A percentile compares a stretch with the other conserved stretches of the same genome.
phyloP scores from a whole-genome alignment of 2,329 filamentous ascomycete species.

The Fusarium citri region DNA sequence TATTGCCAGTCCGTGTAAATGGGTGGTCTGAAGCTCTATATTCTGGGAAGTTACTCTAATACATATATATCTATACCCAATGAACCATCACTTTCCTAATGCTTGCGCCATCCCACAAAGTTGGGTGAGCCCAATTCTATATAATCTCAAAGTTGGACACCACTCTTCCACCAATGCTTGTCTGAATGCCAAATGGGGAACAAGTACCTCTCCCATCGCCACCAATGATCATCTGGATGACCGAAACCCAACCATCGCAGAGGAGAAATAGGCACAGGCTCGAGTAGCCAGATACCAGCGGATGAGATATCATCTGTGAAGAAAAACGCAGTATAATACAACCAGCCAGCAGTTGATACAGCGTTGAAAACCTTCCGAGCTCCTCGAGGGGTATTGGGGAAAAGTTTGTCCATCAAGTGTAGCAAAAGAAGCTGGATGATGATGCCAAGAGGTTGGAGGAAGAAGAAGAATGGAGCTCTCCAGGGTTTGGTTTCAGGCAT shows the following conservation, averaged over 20 bases:
- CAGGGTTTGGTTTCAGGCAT: conserved; percentile 65
- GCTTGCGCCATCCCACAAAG: background rate
- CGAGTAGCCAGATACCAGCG: conserved; percentile 81
- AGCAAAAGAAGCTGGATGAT: conserved; percentile 64
- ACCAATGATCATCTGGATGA: conserved; percentile 69
- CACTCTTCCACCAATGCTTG: conserved; percentile 69
- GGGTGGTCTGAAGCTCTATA: background rate
- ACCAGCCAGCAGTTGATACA: conserved; percentile 72
- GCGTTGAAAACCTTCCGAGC: conserved; percentile 69
- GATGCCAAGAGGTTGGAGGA: conserved; percentile 75
- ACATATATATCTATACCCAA: background rate
- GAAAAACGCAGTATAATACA: conserved; percentile 71
- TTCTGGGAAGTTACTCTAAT: background rate
- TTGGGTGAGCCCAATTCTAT: background rate
- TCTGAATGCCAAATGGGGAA: conserved; percentile 68
- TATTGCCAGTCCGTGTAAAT: background rate
- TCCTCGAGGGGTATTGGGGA: conserved; percentile 59
- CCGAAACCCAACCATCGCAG: conserved; percentile 76
- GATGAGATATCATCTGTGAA: conserved; percentile 82
- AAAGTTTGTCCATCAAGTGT: conserved; percentile 47
- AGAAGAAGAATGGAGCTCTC: conserved; percentile 75
- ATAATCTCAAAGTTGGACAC: conserved; percentile 48
- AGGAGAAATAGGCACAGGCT: conserved; percentile 82
- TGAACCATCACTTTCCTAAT: background rate
- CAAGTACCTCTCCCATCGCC: conserved; percentile 71